These are phyloP conservation scores for Tolypocladium nubicola DNA, from an alignment of 2,329 filamentous ascomycete genomes.

Conservation along the genomic window DNA sequence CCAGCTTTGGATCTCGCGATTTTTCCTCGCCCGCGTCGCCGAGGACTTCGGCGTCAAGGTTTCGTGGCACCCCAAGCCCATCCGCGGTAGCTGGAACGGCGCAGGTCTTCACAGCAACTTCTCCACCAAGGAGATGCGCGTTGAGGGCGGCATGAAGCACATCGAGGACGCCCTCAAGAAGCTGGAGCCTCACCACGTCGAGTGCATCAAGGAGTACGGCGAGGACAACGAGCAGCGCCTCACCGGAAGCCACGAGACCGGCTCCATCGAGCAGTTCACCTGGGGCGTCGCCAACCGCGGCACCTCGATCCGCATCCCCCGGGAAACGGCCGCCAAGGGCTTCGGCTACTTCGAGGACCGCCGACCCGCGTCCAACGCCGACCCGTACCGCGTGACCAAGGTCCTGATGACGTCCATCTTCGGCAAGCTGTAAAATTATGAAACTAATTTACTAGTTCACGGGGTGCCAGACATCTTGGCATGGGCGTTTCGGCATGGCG, in stretches of 20 bases:
- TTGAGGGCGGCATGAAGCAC: constrained; percentile 86
- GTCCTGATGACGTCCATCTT: constrained; percentile 64
- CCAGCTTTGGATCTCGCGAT: constrained; percentile 81
- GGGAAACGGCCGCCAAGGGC: constrained; percentile 73
- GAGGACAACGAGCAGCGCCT: constrained; percentile 93
- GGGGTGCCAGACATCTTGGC: background rate
- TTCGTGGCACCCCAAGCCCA: constrained; percentile 91
- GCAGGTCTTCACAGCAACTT: constrained; percentile 92
- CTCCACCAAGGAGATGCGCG: constrained; percentile 79
- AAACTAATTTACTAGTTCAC: background rate
- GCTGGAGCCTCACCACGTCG: constrained; percentile 63
- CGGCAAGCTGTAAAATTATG: constrained; percentile 20
- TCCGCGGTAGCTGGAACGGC: constrained; percentile 84
- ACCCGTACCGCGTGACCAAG: constrained; percentile 74
- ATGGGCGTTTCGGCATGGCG: background rate
- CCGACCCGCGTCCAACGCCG: constrained; percentile 74
- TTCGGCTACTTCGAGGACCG: constrained; percentile 92
- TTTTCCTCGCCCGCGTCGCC: constrained; percentile 78
- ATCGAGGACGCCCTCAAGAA: constrained; percentile 84
- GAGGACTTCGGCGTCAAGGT: constrained; percentile 97
- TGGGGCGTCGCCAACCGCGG: constrained; percentile 96
- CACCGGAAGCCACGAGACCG: constrained; percentile 90
- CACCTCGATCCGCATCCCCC: constrained; percentile 84
- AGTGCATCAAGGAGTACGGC: constrained; percentile 90
- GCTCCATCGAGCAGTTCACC: constrained; percentile 83